Percentiles rank a stretch among this genome's conserved stretches.
phyloP scores from a whole-genome alignment of 345 rosid species.

The Lumnitzera racemosa region DNA sequence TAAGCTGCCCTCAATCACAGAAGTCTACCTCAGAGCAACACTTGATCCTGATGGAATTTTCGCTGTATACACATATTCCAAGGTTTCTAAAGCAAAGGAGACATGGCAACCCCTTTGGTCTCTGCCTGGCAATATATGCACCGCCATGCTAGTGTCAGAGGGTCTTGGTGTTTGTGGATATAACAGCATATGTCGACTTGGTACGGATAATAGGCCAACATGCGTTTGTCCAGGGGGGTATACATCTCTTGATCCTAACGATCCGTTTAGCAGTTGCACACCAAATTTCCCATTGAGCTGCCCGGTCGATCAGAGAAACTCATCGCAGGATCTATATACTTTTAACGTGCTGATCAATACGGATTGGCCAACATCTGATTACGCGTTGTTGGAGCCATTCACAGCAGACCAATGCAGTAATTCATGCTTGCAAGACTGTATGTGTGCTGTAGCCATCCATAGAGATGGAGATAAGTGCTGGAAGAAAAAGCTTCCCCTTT shows the following conservation, averaged over 20 bases:
- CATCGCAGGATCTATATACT: conserved; percentile 14
- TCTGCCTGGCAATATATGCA: conserved; percentile 25
- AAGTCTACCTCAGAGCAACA: conserved; percentile 17
- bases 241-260: conserved; percentile 18
- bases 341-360: conserved; percentile 5
- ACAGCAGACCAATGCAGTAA: conserved; percentile 18
- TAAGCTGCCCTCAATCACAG: neutral
- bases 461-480: conserved; percentile 5
- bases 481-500: conserved; percentile 32
- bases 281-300: conserved; percentile 18
- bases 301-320: conserved; percentile 7
- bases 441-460: conserved; percentile 22
- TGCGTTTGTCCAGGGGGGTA: conserved; percentile 26
- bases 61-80: conserved; percentile 14
- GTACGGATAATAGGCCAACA: conserved; percentile 8
- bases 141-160: neutral
- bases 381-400: conserved; percentile 6
- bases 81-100: conserved; percentile 3
- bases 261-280: conserved; percentile 25
- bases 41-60: conserved; percentile 36
- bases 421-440: conserved; percentile 33
- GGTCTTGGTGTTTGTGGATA: conserved; percentile 35
- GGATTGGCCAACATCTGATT: conserved; percentile 30
- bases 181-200: conserved; percentile 25
- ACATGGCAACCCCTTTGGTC: conserved; percentile 11